Percentiles rank a stretch among this genome's conserved stretches.
Evolutionary conservation across 768 basidiomycete species (phyloP).

Genomic region (Hydnomerulius pinastri): DNA sequence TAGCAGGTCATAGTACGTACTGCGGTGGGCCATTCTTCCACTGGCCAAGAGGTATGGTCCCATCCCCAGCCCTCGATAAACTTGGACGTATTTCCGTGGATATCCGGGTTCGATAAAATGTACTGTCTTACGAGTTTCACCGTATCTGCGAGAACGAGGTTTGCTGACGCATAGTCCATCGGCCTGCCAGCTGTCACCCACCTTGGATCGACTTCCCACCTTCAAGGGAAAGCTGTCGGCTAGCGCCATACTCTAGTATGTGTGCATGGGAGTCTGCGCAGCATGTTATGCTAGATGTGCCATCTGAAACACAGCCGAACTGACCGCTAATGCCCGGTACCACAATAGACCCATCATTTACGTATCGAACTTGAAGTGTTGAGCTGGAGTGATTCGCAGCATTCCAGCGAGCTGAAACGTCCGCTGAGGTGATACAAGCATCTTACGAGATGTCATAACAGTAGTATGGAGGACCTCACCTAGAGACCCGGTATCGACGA

Average conservation of each 20-base stretch:
- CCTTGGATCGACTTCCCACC: conserved; percentile 62
- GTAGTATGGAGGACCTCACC: conserved; percentile 42
- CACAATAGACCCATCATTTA: conserved; percentile 57
- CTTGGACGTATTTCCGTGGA: conserved; percentile 55
- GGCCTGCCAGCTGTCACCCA: conserved; percentile 17
- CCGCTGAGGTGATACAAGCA: conserved; percentile 33
- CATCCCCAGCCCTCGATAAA: conserved; percentile 85
- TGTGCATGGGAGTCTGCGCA: conserved; percentile 76
- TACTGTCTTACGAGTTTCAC: conserved; percentile 61
- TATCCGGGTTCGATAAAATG: conserved; percentile 58
- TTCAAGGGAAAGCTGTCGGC: conserved; percentile 62
- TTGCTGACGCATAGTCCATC: neutral
- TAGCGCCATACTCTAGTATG: conserved; percentile 76
- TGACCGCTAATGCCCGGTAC: conserved; percentile 74
- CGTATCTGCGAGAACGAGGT: conserved; percentile 46
- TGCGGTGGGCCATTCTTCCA: conserved; percentile 62
- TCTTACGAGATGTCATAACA: neutral
- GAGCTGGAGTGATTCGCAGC: conserved; percentile 22
- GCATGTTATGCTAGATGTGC: neutral
- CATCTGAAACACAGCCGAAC: conserved; percentile 21
- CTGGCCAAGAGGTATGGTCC: conserved; percentile 84
- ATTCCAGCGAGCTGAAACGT: conserved; percentile 44
- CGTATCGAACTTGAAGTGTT: conserved; percentile 46
- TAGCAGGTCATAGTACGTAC: conserved; percentile 41
- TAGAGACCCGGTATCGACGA: conserved; percentile 56